Percentiles rank a stretch among this genome's conserved stretches.
Conservation (phyloP, 1,284 basidiomycete genomes). For the Sporisorium exsertum region DNA sequence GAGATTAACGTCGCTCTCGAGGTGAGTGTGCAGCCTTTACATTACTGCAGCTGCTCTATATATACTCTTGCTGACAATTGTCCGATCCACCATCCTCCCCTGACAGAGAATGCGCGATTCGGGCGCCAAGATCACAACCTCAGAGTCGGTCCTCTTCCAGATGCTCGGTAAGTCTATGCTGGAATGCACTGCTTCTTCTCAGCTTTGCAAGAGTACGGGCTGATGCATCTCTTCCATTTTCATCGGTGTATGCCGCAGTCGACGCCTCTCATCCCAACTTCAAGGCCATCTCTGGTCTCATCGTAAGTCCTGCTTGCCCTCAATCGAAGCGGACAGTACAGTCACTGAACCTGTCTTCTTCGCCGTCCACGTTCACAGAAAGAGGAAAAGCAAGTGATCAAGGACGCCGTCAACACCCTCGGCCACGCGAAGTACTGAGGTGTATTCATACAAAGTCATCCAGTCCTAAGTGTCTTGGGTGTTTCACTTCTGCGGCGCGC, state of each 20-base stretch:
- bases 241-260: conserved; percentile 6
- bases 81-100: neutral
- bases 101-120: conserved; percentile 76
- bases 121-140: conserved; percentile 82
- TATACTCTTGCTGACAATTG: neutral
- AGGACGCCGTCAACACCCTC: conserved; percentile 48
- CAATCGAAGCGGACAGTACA: neutral
- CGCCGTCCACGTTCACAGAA: conserved; percentile 30
- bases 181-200: neutral
- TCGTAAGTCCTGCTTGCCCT: conserved; percentile 68
- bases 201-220: neutral
- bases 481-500: conserved; percentile 4
- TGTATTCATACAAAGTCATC: neutral
- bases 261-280: conserved; percentile 79
- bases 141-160: conserved; percentile 84
- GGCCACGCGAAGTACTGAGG: conserved; percentile 43
- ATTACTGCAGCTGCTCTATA: neutral
- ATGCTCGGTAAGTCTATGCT: conserved; percentile 72
- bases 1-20: conserved; percentile 72
- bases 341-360: neutral
- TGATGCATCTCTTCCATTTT: neutral
- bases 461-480: neutral
- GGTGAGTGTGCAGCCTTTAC: conserved; percentile 70
- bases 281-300: conserved; percentile 78
- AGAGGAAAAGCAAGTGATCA: conserved; percentile 61